Conservation (phyloP, 1,284 basidiomycete species). For the Cutaneotrichosporon sp. region DNA sequence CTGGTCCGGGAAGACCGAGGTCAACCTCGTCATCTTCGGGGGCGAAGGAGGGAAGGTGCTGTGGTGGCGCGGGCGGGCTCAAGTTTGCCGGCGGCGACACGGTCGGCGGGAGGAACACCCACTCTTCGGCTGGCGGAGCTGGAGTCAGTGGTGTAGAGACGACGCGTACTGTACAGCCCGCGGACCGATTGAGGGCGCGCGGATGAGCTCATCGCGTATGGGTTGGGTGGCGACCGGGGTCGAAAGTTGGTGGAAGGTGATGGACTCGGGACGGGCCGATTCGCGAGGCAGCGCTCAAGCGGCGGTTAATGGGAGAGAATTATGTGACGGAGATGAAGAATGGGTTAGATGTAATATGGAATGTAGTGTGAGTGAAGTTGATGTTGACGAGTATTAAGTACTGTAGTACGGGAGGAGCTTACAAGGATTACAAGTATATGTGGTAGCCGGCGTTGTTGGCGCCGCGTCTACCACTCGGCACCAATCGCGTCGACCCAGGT, state of each 20-base stretch:
- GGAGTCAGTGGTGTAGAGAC: slow-evolving; percentile 14
- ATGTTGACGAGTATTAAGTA: neutral
- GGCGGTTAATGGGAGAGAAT: neutral
- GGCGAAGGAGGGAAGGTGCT: slow-evolving; percentile 41
- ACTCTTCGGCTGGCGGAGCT: slow-evolving; percentile 53
- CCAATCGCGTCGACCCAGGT: slow-evolving; percentile 15
- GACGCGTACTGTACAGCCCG: slow-evolving; percentile 33
- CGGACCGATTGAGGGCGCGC: slow-evolving; percentile 31
- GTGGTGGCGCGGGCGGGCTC: slow-evolving; percentile 30
- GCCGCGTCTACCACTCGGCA: slow-evolving; percentile 16
- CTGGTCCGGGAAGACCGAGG: slow-evolving; percentile 42
- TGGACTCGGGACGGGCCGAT: neutral
- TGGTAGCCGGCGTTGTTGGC: neutral
- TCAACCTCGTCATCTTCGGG: slow-evolving; percentile 27
- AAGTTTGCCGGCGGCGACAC: slow-evolving; percentile 39
- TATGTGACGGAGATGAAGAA: neutral
- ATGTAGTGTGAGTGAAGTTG: neutral
- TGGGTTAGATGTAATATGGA: neutral
- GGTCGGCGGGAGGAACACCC: slow-evolving; percentile 54
- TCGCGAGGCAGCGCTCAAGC: neutral
- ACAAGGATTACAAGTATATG: neutral
- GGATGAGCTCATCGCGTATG: slow-evolving; percentile 19
- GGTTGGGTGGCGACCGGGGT: neutral
- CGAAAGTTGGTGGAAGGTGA: neutral
- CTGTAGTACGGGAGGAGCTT: neutral